Evolutionary conservation across 2,329 filamentous ascomycete genomes (phyloP).

Genomic region (Bipolaris victoriae): DNA sequence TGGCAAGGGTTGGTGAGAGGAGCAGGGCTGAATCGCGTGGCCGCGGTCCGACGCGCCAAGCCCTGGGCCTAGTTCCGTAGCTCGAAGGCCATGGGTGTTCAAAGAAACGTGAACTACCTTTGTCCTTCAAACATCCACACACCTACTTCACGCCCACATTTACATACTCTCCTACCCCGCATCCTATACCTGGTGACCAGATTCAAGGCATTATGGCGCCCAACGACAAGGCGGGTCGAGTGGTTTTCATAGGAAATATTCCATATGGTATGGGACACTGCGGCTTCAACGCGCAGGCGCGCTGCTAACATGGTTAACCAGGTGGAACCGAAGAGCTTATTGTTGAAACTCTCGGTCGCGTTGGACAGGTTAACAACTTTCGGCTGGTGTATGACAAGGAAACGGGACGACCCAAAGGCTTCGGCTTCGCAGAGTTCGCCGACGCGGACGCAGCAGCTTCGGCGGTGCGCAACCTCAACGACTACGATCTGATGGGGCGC

Average conservation of each 20-base stretch:
- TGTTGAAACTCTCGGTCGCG: constrained; percentile 87
- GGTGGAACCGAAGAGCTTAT: constrained; percentile 97
- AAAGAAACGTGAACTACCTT: constrained; percentile 8
- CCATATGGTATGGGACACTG: constrained; percentile 68
- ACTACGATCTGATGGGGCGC: constrained; percentile 92
- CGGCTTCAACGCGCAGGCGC: constrained; percentile 6
- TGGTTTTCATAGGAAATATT: constrained; percentile 86
- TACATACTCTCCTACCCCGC: neutral
- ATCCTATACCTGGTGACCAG: neutral
- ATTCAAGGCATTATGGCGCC: constrained; percentile 35
- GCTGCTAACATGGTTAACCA: constrained; percentile 48
- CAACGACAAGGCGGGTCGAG: constrained; percentile 73
- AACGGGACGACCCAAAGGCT: constrained; percentile 92
- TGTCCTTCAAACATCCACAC: neutral
- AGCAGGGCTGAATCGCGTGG: constrained; percentile 3
- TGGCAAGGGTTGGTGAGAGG: neutral
- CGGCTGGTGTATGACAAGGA: constrained; percentile 94
- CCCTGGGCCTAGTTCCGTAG: constrained; percentile 2
- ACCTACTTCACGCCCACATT: neutral
- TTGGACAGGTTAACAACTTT: constrained; percentile 89
- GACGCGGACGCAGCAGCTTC: constrained; percentile 91
- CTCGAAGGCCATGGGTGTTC: constrained; percentile 9
- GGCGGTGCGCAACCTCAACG: constrained; percentile 93
- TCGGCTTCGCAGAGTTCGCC: constrained; percentile 94
- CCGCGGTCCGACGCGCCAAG: constrained; percentile 15